These are phyloP conservation scores for Penicillium paradoxum DNA, from an alignment of 495 filamentous ascomycete genomes.

Conservation along the genomic window DNA sequence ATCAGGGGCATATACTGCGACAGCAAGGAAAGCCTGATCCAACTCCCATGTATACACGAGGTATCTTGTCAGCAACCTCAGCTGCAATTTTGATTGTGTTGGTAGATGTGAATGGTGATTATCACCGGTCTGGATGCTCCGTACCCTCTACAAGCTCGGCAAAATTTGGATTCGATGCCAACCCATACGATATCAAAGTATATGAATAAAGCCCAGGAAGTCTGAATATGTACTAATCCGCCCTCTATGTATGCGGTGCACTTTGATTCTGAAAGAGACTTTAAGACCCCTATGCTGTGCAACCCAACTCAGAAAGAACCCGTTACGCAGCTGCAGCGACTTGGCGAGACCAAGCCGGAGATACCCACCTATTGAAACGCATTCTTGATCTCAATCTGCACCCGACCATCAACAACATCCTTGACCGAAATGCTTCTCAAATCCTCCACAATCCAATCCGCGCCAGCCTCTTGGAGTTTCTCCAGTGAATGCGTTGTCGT, in stretches of 20 bases:
- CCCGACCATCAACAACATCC: constrained; percentile 43
- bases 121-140: neutral
- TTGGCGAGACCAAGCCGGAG: neutral
- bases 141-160: too few species aligned
- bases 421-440: constrained; percentile 64
- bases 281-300: constrained; percentile 2
- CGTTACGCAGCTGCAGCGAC: constrained; percentile 6
- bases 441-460: constrained; percentile 86
- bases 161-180: neutral
- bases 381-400: constrained; percentile 51
- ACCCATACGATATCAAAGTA: neutral
- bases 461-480: constrained; percentile 64
- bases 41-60: neutral
- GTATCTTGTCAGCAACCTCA: neutral
- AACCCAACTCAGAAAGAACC: constrained; percentile 1
- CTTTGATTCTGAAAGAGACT: constrained; percentile 3
- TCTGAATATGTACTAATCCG: neutral
- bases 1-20: neutral
- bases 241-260: neutral
- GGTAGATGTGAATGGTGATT: too few species aligned
- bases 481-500: constrained; percentile 76
- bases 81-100: neutral
- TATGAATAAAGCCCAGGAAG: neutral
- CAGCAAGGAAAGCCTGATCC: neutral
- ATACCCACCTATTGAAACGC: constrained; percentile 33